phyloP scores from a whole-genome alignment of 163 green algal genomes.

The Chloromonas sp. region DNA sequence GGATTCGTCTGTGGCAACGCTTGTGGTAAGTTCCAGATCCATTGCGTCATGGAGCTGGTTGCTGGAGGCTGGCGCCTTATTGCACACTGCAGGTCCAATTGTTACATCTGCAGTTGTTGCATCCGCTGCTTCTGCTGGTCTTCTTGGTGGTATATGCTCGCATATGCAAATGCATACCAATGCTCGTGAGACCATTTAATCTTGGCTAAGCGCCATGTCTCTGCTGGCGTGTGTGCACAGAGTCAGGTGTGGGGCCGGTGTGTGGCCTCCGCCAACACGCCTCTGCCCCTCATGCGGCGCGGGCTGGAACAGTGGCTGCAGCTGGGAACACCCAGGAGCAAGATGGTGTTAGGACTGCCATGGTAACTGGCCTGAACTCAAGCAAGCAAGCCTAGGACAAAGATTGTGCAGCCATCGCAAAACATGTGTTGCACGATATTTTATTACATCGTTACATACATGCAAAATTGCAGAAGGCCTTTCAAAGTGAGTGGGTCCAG shows the following conservation, averaged over 20 bases:
- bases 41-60: neutral
- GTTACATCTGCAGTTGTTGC: neutral
- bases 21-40: no score
- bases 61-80: neutral
- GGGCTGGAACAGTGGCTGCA: constrained; percentile 50
- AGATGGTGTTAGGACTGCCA: constrained; percentile 59
- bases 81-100: neutral
- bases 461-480: no score
- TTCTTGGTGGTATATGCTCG: no score
- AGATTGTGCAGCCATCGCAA: no score
- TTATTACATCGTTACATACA: no score
- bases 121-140: no score
- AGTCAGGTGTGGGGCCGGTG: constrained; percentile 52
- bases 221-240: neutral
- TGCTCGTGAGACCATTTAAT: neutral
- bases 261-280: constrained; percentile 54
- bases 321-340: constrained; percentile 33
- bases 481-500: no score
- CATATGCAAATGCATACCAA: neutral
- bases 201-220: neutral
- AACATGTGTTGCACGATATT: no score
- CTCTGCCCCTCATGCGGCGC: constrained; percentile 31
- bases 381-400: no score
- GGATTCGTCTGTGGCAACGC: no score
- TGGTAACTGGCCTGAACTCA: constrained; percentile 32